Conservation (phyloP, 2,329 filamentous ascomycete species). For the Alternaria arbusti region DNA sequence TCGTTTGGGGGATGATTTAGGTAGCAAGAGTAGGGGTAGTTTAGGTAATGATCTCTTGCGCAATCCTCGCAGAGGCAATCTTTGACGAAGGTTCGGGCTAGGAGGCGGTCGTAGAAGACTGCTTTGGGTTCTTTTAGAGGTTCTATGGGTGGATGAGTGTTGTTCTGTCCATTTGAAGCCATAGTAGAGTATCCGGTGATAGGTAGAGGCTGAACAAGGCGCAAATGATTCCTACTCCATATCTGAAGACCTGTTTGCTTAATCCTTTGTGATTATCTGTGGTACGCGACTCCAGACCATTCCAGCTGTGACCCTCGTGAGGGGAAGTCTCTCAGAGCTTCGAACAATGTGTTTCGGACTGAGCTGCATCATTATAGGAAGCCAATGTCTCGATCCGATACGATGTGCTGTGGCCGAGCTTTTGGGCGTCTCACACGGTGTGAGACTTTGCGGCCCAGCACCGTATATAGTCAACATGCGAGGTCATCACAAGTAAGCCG, state of each 20-base stretch:
- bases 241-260: background rate
- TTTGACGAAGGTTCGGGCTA: background rate
- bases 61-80: background rate
- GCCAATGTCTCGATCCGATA: background rate
- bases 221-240: background rate
- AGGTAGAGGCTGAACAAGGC: background rate
- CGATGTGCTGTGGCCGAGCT: background rate
- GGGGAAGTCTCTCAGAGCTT: background rate
- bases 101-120: background rate
- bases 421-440: too few species aligned
- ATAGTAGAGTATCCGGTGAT: background rate
- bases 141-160: background rate
- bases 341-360: background rate
- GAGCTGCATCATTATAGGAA: background rate
- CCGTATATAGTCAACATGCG: too few species aligned
- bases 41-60: background rate
- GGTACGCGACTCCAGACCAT: background rate
- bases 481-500: too few species aligned
- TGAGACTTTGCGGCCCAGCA: too few species aligned
- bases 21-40: background rate
- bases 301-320: background rate
- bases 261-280: background rate
- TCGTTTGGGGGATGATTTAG: rapidly evolving
- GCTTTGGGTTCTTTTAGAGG: too few species aligned
- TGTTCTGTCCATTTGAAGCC: background rate